Percentiles rank a stretch among this genome's conserved stretches.
These are phyloP conservation scores for Penicillium flavigenum DNA, from an alignment of 495 filamentous ascomycete genomes.

Conservation along the genomic window DNA sequence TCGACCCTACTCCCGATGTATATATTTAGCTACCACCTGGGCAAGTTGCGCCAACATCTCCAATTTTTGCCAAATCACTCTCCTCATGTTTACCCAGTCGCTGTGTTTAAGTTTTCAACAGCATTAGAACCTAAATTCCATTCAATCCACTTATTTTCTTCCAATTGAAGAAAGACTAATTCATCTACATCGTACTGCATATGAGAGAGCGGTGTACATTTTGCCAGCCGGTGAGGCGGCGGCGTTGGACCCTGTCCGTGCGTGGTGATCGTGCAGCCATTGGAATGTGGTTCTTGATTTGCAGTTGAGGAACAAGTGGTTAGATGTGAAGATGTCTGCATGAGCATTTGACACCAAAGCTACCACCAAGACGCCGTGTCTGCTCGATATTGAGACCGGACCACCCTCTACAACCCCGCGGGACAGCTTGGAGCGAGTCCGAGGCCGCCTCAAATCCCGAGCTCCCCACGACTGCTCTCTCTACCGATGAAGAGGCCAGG, in stretches of 20 bases:
- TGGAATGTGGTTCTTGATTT: slow-evolving; percentile 10
- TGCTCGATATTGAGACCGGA: slow-evolving; percentile 1
- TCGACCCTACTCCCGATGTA: background rate
- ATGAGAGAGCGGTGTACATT: slow-evolving; percentile 9
- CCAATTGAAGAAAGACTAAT: background rate
- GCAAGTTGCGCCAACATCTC: background rate
- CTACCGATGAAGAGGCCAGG: slow-evolving; percentile 35
- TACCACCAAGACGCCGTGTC: background rate
- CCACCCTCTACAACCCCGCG: background rate
- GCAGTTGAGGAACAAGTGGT: slow-evolving; percentile 1
- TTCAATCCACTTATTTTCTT: background rate
- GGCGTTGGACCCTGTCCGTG: slow-evolving; percentile 13
- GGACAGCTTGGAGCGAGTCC: slow-evolving; percentile 5
- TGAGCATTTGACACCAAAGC: background rate
- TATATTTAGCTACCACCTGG: background rate
- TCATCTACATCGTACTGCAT: background rate
- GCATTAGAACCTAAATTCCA: background rate
- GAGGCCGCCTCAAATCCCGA: background rate
- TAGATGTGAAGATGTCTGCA: background rate
- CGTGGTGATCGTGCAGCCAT: slow-evolving; percentile 2
- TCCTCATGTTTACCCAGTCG: background rate
- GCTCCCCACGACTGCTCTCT: slow-evolving; percentile 12
- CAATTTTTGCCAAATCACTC: background rate
- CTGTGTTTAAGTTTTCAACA: background rate
- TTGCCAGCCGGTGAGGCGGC: slow-evolving; percentile 8